Conservation (phyloP, 306 rosid genomes). For the Pyrus pyrifolia region DNA sequence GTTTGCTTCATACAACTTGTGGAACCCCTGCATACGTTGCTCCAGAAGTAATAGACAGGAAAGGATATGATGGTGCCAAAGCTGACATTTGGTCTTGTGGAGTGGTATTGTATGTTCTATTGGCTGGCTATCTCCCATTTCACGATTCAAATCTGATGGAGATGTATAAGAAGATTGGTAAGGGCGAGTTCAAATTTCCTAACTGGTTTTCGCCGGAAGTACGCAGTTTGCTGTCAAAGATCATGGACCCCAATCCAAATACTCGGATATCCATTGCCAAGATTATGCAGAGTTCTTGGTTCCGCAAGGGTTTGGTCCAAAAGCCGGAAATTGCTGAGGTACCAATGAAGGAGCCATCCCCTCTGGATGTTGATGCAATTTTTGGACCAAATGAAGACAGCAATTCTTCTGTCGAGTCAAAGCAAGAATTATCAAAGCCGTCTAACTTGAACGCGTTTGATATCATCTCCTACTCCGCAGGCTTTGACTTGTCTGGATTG, state of each 20-base stretch:
- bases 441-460: conserved; percentile 77
- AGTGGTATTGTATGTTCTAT: conserved; percentile 76
- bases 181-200: conserved; percentile 74
- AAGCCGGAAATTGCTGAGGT: conserved; percentile 14
- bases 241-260: conserved; percentile 74
- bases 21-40: conserved; percentile 98
- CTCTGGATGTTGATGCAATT: conserved; percentile 38
- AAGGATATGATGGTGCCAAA: conserved; percentile 81
- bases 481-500: conserved; percentile 84
- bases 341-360: background rate
- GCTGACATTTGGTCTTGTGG: conserved; percentile 99
- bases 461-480: conserved; percentile 86
- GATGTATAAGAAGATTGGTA: conserved; percentile 76
- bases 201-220: conserved; percentile 78
- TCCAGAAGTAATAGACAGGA: conserved; percentile 85
- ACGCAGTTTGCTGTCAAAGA: conserved; percentile 61
- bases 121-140: conserved; percentile 95
- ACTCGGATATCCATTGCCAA: conserved; percentile 64
- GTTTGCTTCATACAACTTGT: conserved; percentile 90
- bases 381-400: conserved; percentile 37
- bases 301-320: conserved; percentile 43
- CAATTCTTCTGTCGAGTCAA: conserved; percentile 30
- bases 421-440: conserved; percentile 46
- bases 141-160: conserved; percentile 86
- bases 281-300: conserved; percentile 73